Evolutionary conservation across 179 eudicot genomes (phyloP).

Genomic region (Silene vulgaris): DNA sequence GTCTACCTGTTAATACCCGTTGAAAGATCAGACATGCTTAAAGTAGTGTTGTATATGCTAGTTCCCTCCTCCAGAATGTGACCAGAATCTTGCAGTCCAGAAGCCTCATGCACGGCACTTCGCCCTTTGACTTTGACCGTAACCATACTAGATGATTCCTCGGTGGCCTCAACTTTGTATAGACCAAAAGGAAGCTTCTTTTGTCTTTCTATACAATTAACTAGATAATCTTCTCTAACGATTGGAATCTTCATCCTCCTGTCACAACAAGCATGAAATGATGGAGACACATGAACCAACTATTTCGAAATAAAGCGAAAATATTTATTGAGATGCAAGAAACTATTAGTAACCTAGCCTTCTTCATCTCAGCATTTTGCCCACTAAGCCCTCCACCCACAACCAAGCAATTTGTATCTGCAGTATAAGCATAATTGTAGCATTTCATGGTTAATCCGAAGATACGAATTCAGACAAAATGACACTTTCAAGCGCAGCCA

Average conservation of each 20-base stretch:
- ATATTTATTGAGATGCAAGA: constrained; percentile 11
- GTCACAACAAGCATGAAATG: constrained; percentile 22
- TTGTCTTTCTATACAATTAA: constrained; percentile 59
- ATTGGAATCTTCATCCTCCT: constrained; percentile 94
- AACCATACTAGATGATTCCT: constrained; percentile 50
- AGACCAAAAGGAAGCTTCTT: constrained; percentile 76
- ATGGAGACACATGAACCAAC: constrained; percentile 6
- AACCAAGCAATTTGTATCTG: constrained; percentile 90
- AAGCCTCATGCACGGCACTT: constrained; percentile 90
- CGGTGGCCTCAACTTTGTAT: constrained; percentile 69
- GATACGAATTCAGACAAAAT: not conserved
- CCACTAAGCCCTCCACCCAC: constrained; percentile 48
- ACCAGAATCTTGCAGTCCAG: constrained; percentile 81
- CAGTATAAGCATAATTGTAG: constrained; percentile 21
- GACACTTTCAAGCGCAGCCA: not conserved
- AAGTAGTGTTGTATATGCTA: constrained; percentile 84
- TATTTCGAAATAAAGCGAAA: not conserved
- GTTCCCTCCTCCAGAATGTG: constrained; percentile 94
- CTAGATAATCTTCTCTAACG: constrained; percentile 84
- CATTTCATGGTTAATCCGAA: not conserved
- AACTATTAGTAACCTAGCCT: constrained; percentile 53
- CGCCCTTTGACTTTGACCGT: constrained; percentile 96
- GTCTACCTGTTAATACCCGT: constrained; percentile 86
- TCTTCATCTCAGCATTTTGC: constrained; percentile 64
- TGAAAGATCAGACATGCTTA: constrained; percentile 86